These are phyloP conservation scores for Rhynchospora pubera DNA, from an alignment of 176 grass and related monocot genomes.

Conservation along the genomic window DNA sequence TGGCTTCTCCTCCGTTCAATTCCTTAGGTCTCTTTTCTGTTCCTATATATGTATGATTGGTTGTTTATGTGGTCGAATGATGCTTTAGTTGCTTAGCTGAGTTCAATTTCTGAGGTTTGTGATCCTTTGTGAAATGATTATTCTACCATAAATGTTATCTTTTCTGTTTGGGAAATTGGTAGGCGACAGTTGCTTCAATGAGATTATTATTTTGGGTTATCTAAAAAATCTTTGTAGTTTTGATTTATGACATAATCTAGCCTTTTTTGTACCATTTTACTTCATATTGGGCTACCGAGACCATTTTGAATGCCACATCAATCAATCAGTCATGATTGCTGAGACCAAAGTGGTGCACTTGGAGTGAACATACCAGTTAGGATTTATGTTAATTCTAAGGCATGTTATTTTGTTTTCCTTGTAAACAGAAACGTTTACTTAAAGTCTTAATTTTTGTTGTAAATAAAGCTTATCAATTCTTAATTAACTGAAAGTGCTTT, in stretches of 20 bases:
- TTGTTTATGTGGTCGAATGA: neutral
- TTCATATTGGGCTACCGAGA: neutral
- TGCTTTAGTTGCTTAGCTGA: neutral
- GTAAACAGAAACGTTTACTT: neutral
- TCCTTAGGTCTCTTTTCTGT: slow-evolving; percentile 48
- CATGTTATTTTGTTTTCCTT: neutral
- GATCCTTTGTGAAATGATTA: neutral
- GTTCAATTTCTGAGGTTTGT: neutral
- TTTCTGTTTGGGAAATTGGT: too few relatives aligned
- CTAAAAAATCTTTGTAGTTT: neutral
- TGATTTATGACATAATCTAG: neutral
- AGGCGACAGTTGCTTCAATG: too few relatives aligned
- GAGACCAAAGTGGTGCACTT: neutral
- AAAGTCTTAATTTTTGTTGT: neutral
- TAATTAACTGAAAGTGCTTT: neutral
- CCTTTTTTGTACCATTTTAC: neutral
- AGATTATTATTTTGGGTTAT: neutral
- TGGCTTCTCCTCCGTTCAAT: slow-evolving; percentile 76
- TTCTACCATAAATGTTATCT: neutral
- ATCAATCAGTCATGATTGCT: neutral
- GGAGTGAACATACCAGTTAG: neutral
- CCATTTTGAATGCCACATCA: neutral
- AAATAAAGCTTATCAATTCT: neutral
- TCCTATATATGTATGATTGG: neutral
- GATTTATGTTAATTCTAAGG: too few relatives aligned